Percentiles rank a stretch among this genome's conserved stretches.
Evolutionary conservation across 202 grass and related monocot species (phyloP).

Genomic region (Eragrostis tef): DNA sequence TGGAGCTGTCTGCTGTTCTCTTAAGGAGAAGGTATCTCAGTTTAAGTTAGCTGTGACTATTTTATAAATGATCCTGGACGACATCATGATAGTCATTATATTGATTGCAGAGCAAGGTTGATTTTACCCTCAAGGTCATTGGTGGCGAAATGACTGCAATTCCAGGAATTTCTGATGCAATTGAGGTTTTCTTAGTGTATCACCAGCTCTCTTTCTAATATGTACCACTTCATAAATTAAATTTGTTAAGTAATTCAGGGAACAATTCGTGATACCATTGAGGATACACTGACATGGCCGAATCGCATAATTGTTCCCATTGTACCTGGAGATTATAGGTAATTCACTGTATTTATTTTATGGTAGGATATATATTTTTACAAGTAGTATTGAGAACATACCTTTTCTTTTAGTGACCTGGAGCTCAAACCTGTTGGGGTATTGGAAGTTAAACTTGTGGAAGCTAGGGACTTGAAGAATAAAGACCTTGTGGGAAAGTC

Average conservation of each 20-base stretch:
- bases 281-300: conserved; percentile 93
- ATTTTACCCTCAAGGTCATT: conserved; percentile 90
- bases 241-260: conserved; percentile 53
- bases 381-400: conserved; percentile 22
- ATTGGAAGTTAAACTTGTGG: conserved; percentile 94
- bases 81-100: conserved; percentile 41
- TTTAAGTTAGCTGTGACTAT: conserved; percentile 23
- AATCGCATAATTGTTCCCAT: conserved; percentile 89
- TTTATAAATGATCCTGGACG: not conserved
- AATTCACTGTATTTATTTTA: conserved; percentile 37
- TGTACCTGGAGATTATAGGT: conserved; percentile 97
- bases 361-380: conserved; percentile 16
- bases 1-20: conserved; percentile 85
- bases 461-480: conserved; percentile 85
- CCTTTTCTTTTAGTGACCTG: conserved; percentile 69
- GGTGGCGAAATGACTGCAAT: conserved; percentile 93
- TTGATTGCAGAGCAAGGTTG: conserved; percentile 86
- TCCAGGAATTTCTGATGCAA: conserved; percentile 99
- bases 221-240: conserved; percentile 25
- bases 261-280: conserved; percentile 91
- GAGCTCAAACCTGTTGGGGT: conserved; percentile 91
- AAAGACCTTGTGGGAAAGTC: conserved; percentile 97
- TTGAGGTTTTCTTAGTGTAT: conserved; percentile 65
- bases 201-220: conserved; percentile 38
- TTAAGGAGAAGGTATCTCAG: conserved; percentile 85